phyloP scores from a whole-genome alignment of 192 early-diverging fungal species.

The Haplosporangium gracile region DNA sequence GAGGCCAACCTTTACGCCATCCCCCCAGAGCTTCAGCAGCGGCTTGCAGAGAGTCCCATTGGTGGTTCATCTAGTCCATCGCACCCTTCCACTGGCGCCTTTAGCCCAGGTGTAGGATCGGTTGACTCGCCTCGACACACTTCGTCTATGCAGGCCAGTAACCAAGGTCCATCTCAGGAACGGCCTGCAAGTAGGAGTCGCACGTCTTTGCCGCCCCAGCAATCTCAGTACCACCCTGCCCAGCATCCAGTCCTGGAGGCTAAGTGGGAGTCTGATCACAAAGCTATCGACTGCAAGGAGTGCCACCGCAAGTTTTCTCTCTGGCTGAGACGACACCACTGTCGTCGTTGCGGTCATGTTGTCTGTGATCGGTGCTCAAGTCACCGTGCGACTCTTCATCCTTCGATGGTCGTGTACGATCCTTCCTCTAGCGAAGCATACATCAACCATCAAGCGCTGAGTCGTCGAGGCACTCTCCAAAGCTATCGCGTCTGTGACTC shows the following conservation, averaged over 20 bases:
- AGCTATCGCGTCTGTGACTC: slow-evolving; percentile 57
- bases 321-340: slow-evolving; percentile 89
- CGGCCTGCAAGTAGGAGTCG: neutral
- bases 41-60: neutral
- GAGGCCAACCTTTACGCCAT: neutral
- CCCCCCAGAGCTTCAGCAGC: neutral
- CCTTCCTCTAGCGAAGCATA: slow-evolving; percentile 52
- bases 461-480: slow-evolving; percentile 30
- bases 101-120: neutral
- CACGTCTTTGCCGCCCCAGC: neutral
- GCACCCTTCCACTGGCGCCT: neutral
- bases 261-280: slow-evolving; percentile 85
- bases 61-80: neutral
- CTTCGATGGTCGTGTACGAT: slow-evolving; percentile 62
- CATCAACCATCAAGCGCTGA: slow-evolving; percentile 32
- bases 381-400: slow-evolving; percentile 64
- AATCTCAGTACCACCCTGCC: slow-evolving; percentile 6
- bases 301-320: slow-evolving; percentile 81
- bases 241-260: slow-evolving; percentile 46
- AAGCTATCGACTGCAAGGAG: slow-evolving; percentile 74
- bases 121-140: neutral
- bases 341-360: slow-evolving; percentile 89
- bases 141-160: neutral
- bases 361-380: slow-evolving; percentile 87
- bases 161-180: slow-evolving; percentile 15